Evolutionary conservation across 106 monocot genomes (phyloP).

Genomic region (Amphibolis antarctica): DNA sequence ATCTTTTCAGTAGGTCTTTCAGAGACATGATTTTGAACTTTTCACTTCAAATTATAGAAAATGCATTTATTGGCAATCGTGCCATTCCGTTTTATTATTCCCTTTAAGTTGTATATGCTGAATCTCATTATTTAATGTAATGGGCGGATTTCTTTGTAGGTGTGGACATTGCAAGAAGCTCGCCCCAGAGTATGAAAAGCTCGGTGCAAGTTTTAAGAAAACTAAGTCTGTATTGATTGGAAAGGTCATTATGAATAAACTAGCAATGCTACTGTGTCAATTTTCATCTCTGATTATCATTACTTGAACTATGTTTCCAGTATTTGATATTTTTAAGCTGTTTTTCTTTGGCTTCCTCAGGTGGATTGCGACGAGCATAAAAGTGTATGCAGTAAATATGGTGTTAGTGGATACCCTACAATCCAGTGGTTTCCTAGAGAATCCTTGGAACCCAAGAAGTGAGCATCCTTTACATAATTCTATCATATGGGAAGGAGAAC

Average conservation of each 20-base stretch:
- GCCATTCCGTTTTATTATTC: not conserved
- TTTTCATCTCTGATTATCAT: not conserved
- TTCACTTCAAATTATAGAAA: no score
- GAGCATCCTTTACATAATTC: slow-evolving; percentile 8
- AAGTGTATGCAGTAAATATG: slow-evolving; percentile 91
- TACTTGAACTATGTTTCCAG: not conserved
- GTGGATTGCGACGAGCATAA: slow-evolving; percentile 98
- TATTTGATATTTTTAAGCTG: not conserved
- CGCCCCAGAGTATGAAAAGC: slow-evolving; percentile 93
- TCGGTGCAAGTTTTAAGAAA: slow-evolving; percentile 86
- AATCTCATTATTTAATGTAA: not conserved
- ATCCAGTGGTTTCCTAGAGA: slow-evolving; percentile 99
- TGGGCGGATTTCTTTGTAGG: slow-evolving; percentile 26
- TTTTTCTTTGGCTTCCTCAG: slow-evolving; percentile 21
- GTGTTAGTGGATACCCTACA: slow-evolving; percentile 93
- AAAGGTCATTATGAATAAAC: slow-evolving; percentile 71
- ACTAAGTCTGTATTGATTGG: slow-evolving; percentile 86
- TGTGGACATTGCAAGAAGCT: slow-evolving; percentile 99
- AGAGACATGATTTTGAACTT: no score
- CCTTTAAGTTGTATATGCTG: not conserved
- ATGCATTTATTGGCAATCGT: no score
- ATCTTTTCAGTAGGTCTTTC: no score
- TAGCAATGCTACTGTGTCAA: not conserved
- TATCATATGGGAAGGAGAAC: not conserved
- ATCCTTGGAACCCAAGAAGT: slow-evolving; percentile 95